A percentile compares a stretch with the other conserved stretches of the same genome.
Conservation (phyloP, 2,329 filamentous ascomycete genomes). For the Achaetomium macrosporum region DNA sequence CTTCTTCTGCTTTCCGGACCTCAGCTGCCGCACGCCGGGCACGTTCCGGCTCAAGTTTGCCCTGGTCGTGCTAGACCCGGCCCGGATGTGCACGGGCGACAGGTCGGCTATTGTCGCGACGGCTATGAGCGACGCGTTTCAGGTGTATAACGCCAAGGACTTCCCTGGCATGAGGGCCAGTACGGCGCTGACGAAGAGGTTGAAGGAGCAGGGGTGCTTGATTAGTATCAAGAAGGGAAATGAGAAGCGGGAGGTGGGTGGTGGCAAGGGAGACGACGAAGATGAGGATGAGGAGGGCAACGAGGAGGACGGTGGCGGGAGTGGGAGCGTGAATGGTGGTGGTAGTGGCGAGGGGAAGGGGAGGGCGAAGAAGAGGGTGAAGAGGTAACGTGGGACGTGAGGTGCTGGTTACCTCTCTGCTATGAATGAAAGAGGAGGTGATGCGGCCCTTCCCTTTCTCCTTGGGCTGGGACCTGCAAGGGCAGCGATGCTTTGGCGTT, state of each 20-base stretch:
- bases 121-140: slow-evolving; percentile 64
- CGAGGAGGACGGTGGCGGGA: slow-evolving; percentile 8
- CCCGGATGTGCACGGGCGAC: slow-evolving; percentile 47
- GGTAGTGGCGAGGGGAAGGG: slow-evolving; percentile 28
- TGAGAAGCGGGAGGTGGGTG: slow-evolving; percentile 44
- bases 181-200: slow-evolving; percentile 63
- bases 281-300: slow-evolving; percentile 35
- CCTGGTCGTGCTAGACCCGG: slow-evolving; percentile 64
- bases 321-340: slow-evolving; percentile 32
- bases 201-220: slow-evolving; percentile 75
- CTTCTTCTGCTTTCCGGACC: slow-evolving; percentile 81
- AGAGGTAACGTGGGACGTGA: slow-evolving; percentile 6
- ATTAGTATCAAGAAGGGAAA: slow-evolving; percentile 86
- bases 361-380: slow-evolving; percentile 20
- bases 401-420: neutral
- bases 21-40: slow-evolving; percentile 73
- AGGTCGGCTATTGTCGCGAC: slow-evolving; percentile 47
- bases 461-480: neutral
- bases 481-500: neutral
- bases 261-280: slow-evolving; percentile 39
- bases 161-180: slow-evolving; percentile 80
- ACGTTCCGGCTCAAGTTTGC: slow-evolving; percentile 70
- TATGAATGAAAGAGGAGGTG: no score
- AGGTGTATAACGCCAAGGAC: slow-evolving; percentile 77
- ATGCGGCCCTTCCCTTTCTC: neutral